These are phyloP conservation scores for Picea sitchensis DNA, from an alignment of 75 land plant species.

Conservation along the genomic window DNA sequence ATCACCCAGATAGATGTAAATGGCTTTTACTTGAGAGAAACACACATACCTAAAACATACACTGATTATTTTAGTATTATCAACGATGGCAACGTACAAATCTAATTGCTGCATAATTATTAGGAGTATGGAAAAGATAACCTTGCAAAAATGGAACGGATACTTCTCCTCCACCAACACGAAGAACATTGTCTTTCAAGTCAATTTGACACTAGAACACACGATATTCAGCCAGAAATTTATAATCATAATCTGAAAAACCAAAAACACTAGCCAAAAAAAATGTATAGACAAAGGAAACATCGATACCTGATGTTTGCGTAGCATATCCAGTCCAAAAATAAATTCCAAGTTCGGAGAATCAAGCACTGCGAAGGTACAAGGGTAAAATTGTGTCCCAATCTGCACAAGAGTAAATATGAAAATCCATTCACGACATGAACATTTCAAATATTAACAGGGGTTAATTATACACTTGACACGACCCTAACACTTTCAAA, in stretches of 20 bases:
- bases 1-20: not conserved
- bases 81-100: not conserved
- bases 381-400: slow-evolving; percentile 74
- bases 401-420: slow-evolving; percentile 41
- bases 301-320: slow-evolving; percentile 84
- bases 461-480: too few relatives aligned
- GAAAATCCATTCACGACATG: not conserved
- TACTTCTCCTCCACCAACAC: slow-evolving; percentile 98
- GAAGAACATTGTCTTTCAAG: slow-evolving; percentile 83
- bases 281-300: not conserved
- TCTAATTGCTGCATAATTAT: not conserved
- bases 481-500: too few relatives aligned
- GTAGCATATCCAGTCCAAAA: slow-evolving; percentile 97
- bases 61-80: too few relatives aligned
- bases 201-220: slow-evolving; percentile 79
- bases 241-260: not conserved
- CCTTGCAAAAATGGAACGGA: slow-evolving; percentile 96
- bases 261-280: not conserved
- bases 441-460: not conserved
- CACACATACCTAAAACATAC: too few relatives aligned
- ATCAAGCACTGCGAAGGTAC: slow-evolving; percentile 89
- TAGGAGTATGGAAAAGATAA: slow-evolving; percentile 8
- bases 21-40: not conserved
- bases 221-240: not conserved
- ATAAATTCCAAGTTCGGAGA: slow-evolving; percentile 92